Evolutionary conservation across 352 stramenopile species (phyloP).

Genomic region (Phytophthora capsici): DNA sequence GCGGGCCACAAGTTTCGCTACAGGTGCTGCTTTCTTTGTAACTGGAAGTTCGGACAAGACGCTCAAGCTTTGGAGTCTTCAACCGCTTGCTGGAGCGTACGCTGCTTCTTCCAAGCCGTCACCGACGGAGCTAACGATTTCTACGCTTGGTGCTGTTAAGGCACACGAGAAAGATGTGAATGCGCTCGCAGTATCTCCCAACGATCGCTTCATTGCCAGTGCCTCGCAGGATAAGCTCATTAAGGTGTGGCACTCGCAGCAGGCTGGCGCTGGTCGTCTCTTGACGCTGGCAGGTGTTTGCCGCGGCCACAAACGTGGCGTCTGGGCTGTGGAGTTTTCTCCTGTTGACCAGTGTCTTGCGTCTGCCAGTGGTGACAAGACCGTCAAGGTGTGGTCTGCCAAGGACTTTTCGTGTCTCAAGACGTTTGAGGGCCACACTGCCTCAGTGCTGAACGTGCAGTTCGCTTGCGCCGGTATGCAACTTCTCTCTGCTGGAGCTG

Average conservation of each 20-base stretch:
- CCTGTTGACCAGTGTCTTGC: conserved; percentile 96
- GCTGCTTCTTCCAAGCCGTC: conserved; percentile 41
- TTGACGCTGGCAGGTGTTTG: conserved; percentile 92
- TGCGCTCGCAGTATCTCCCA: conserved; percentile 93
- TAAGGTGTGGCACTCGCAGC: conserved; percentile 94
- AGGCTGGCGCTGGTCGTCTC: conserved; percentile 59
- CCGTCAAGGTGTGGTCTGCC: conserved; percentile 97
- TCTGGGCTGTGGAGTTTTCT: conserved; percentile 98
- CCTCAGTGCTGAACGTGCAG: conserved; percentile 88
- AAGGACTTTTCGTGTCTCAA: conserved; percentile 96
- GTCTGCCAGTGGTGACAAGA: conserved; percentile 96
- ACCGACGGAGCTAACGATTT: conserved; percentile 50
- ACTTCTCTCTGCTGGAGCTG: conserved; percentile 94
- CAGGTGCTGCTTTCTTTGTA: conserved; percentile 93
- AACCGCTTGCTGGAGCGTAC: conserved; percentile 63
- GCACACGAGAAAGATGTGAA: conserved; percentile 98
- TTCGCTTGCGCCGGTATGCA: conserved; percentile 93
- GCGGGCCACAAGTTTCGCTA: conserved; percentile 75
- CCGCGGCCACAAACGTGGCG: conserved; percentile 96
- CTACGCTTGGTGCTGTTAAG: conserved; percentile 76
- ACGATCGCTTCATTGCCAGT: conserved; percentile 97
- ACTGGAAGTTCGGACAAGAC: conserved; percentile 97
- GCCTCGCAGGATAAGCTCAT: conserved; percentile 98
- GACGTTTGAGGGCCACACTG: conserved; percentile 96
- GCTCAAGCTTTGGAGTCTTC: conserved; percentile 97